phyloP scores from a whole-genome alignment of 139 green algal species.

The Limnomonas spitsbergensis region DNA sequence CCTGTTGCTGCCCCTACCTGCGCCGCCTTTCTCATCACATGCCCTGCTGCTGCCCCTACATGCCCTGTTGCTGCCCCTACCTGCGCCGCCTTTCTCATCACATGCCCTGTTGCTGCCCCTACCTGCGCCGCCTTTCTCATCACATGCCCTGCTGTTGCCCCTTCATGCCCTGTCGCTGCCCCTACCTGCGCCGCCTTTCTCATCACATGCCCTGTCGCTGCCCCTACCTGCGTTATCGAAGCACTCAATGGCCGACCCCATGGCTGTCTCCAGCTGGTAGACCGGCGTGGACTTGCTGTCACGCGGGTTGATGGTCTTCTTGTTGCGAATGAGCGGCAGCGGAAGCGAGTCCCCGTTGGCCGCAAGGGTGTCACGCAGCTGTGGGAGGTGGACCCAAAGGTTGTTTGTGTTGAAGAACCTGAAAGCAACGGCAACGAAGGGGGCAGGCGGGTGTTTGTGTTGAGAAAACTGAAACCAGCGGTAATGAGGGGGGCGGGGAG shows the following conservation, averaged over 20 bases:
- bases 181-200: too few relatives aligned
- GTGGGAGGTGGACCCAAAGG: conserved; percentile 58
- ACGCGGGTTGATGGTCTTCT: conserved; percentile 88
- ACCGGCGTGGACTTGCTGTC: conserved; percentile 67
- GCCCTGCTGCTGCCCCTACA: too few relatives aligned
- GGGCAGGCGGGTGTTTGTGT: too few relatives aligned
- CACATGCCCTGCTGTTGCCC: too few relatives aligned
- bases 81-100: too few relatives aligned
- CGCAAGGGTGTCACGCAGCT: conserved; percentile 16
- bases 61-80: too few relatives aligned
- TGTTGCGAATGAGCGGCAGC: conserved; percentile 11
- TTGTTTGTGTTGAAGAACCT: conserved; percentile 98
- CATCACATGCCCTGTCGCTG: too few relatives aligned
- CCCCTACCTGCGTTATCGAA: conserved; percentile 76
- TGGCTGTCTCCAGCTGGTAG: conserved; percentile 90
- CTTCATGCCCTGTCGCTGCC: too few relatives aligned
- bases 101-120: too few relatives aligned
- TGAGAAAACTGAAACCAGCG: background rate
- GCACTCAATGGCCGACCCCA: conserved; percentile 89
- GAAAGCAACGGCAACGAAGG: conserved; percentile 5
- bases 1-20: too few relatives aligned
- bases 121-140: too few relatives aligned
- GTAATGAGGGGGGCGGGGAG: background rate
- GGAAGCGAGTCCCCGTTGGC: background rate
- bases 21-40: too few relatives aligned